Base-by-base conservation (phyloP, 345 rosid species). In the Euclidium syriacum region DNA sequence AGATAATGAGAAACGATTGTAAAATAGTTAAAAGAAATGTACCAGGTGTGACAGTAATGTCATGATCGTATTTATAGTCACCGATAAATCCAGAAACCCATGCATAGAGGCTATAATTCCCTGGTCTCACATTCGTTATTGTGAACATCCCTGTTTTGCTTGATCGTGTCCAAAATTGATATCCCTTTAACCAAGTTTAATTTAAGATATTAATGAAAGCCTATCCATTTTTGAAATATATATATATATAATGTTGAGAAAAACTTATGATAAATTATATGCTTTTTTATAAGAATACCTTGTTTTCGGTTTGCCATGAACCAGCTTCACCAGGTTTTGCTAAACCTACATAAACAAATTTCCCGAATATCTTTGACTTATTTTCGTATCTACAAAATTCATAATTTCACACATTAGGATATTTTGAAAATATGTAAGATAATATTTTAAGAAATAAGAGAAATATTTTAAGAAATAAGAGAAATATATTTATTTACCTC, bases 111-210 rank as follows among this genome's bases (percentile, higher is more conserved):
- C 68, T 84, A 34, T 94, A 87, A 8, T 57, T 52, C 2, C 96
- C 96, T 0, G 78, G 41, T 75, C 90, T 77, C 32, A 84, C 76
- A 44, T 94, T 83, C 15, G 78, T 35, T 14, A 90, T 81, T 4
- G 33, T 6, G 75, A 94, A 94, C 74, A 34, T 39, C 4, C 97
- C 97, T 12, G 22, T 47, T 32, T 57, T 52, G 68, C 83, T 77
- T 3, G 96, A 72, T 76, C 41, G 47, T 18, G 78, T 73, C 97
- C 97, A 94, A 46, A 90, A 94, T 20, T 94, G 99, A 72, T 94
- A 87, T 29, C 92, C 97, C 99, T 94, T 55, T 29, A 4, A 36
- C 32, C 47, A 52, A 24, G 26, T 18, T 52, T 43, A 12, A 38
- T 29, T 14, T 27, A 20, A 24, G n/a, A 19, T 15, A 52, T 29